Conservation (phyloP, 2,329 filamentous ascomycete genomes). For the Fusarium anguioides region DNA sequence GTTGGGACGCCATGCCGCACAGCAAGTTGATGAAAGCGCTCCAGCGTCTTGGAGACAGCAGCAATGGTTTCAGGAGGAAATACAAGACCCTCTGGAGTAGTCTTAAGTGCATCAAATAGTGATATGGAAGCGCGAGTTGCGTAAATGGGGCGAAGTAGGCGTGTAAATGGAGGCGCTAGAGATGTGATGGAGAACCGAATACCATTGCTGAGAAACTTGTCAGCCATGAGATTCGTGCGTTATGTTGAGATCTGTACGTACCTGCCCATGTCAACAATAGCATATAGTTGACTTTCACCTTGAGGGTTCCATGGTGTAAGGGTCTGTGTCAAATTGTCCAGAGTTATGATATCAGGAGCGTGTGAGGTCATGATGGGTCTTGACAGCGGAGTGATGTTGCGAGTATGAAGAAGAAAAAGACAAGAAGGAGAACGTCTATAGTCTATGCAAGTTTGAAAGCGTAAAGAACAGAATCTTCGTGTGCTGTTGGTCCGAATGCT, state of each 20-base stretch:
- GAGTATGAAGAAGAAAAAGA: not conserved
- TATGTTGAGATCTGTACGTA: constrained; percentile 37
- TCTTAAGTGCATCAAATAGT: constrained; percentile 83
- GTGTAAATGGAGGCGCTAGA: constrained; percentile 75
- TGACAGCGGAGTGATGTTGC: not conserved
- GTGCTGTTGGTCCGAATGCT: not conserved
- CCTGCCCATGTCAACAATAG: constrained; percentile 71
- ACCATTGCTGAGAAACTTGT: constrained; percentile 73
- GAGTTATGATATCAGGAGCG: constrained; percentile 58
- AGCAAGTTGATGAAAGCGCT: constrained; percentile 78
- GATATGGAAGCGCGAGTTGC: constrained; percentile 84
- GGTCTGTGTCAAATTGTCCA: constrained; percentile 62
- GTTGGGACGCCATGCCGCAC: constrained; percentile 73
- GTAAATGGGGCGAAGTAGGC: constrained; percentile 81
- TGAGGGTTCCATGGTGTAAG: constrained; percentile 62
- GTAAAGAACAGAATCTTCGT: constrained; percentile 1
- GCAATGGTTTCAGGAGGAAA: constrained; percentile 69
- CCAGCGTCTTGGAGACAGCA: constrained; percentile 73
- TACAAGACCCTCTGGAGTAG: constrained; percentile 51
- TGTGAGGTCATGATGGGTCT: constrained; percentile 43
- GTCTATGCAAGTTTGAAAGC: not conserved
- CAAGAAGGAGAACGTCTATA: not conserved
- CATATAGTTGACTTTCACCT: constrained; percentile 62
- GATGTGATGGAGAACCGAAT: constrained; percentile 92
- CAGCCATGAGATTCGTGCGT: not conserved